Evolutionary conservation across 1,284 basidiomycete genomes (phyloP).

Genomic region (Ustilago curta): DNA sequence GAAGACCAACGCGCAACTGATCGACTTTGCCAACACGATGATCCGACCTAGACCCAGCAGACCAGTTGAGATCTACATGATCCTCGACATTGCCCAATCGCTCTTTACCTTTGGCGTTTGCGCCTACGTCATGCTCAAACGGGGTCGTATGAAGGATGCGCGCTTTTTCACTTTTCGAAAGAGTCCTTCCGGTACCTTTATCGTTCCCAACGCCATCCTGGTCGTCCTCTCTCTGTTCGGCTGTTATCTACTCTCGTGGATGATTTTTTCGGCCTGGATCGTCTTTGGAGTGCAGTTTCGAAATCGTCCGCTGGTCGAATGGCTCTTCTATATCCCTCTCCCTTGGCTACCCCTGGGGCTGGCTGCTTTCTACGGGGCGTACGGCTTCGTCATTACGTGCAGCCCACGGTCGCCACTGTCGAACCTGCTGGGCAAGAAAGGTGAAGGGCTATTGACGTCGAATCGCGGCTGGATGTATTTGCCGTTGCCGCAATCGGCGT

Average conservation of each 20-base stretch:
- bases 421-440: background rate
- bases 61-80: conserved; percentile 21
- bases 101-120: conserved; percentile 12
- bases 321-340: conserved; percentile 22
- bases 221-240: background rate
- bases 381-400: conserved; percentile 34
- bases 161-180: conserved; percentile 9
- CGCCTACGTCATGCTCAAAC: conserved; percentile 15
- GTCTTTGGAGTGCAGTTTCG: conserved; percentile 4
- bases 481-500: conserved; percentile 25
- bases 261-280: conserved; percentile 10
- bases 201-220: conserved; percentile 28
- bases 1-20: conserved; percentile 12
- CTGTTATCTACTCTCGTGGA: conserved; percentile 1
- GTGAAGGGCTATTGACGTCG: background rate
- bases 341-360: conserved; percentile 24
- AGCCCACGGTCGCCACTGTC: conserved; percentile 31
- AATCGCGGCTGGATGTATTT: conserved; percentile 18
- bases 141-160: conserved; percentile 10
- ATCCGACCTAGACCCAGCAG: conserved; percentile 12
- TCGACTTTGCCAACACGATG: conserved; percentile 2
- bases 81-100: conserved; percentile 21
- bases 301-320: conserved; percentile 3
- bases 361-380: conserved; percentile 12
- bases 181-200: conserved; percentile 16